These are phyloP conservation scores for Pinus taeda DNA, from an alignment of 75 land plant species.

Conservation along the genomic window DNA sequence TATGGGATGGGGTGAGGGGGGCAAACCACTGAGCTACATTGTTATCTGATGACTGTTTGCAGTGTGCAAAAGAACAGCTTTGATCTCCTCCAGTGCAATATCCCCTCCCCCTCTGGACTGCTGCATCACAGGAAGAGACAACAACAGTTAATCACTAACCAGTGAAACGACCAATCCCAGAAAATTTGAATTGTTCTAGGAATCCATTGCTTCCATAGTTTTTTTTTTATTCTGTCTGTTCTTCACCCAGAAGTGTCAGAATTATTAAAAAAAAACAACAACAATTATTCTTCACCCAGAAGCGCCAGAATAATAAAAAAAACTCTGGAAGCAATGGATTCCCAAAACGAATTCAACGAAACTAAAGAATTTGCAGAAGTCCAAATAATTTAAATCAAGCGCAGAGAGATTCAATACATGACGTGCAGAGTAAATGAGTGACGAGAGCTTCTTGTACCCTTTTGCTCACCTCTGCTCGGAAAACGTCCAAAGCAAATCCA, in stretches of 20 bases:
- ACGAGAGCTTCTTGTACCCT: conserved; percentile 31
- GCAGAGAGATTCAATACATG: background rate
- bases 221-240: too few species aligned
- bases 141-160: background rate
- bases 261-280: too few species aligned
- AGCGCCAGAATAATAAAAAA: too few species aligned
- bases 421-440: background rate
- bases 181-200: too few species aligned
- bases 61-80: conserved; percentile 45
- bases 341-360: background rate
- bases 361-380: background rate
- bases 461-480: conserved; percentile 81
- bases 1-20: background rate
- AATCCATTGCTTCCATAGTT: too few species aligned
- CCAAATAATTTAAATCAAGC: background rate
- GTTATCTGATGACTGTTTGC: conserved; percentile 18
- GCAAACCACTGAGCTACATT: background rate
- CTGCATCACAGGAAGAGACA: background rate
- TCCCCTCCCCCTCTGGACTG: conserved; percentile 23
- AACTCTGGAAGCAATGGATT: background rate
- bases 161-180: background rate
- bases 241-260: too few species aligned
- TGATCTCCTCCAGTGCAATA: conserved; percentile 49
- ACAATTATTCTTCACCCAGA: too few species aligned
- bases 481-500: conserved; percentile 90